Evolutionary conservation across 108 stramenopile species (phyloP), one percentile per base, ranked within the genome.

Genomic region (Conticribra weissflogii): DNA sequence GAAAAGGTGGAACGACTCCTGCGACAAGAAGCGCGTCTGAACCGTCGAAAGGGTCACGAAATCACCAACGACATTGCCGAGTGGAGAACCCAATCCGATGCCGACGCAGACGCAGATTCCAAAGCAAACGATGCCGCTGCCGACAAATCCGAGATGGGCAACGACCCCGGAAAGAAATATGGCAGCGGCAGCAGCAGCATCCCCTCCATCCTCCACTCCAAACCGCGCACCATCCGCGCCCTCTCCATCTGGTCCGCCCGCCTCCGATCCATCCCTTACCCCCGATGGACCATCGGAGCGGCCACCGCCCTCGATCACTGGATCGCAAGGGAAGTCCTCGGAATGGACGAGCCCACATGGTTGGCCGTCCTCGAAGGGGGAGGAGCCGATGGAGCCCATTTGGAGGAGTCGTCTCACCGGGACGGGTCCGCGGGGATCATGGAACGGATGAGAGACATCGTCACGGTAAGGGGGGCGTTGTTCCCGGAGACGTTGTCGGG

Each of bases 231-330:
- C 30, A 79, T 91, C 29, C 85, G 87, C 47, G 92, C 86, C 3
- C 83, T 94, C 56, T 83, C 82, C 68, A 80, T 81, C 22, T 94
- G 92, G 92, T 80, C 82, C 3, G 48, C 89, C 19, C 78, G 88
- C 3, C 66, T 94, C 30, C 77, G 83, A 41, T 84, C 87, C 31
- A 87, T 91, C 21, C 89, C 92, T 1, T 94, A 94, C 68, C 21
- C 55, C 4, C 73, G 84, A 59, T 94, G 92, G 92, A 94, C 89
- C 8, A 80, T 94, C 8, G 92, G 92, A 55, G 89, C 92, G 4
- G 74, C 92, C 32, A 82, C 83, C 18, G 88, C 92, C 9, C 74
- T 94, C 34, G 92, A 94, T 85, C 92, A 94, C 59, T 94, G 92
- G 92, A 91, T 94, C 61, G 92, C 92, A 55, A 70, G 83, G 19